phyloP scores from a whole-genome alignment of 2,329 filamentous ascomycete species.

The Fusarium acutatum region DNA sequence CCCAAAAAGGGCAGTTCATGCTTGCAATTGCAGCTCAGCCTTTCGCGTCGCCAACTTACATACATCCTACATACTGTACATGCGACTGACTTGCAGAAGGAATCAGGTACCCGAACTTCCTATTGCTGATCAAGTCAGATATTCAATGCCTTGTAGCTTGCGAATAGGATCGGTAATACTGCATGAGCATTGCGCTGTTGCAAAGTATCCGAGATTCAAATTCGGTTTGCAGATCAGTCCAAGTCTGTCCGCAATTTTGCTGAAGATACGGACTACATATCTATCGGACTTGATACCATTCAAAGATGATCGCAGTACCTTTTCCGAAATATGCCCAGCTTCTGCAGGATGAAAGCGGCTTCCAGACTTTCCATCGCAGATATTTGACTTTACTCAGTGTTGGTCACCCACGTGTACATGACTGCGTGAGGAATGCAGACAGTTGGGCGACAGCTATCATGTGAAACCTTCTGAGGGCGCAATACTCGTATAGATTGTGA shows the following conservation, averaged over 20 bases:
- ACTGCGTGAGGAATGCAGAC: conserved; percentile 23
- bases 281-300: not conserved
- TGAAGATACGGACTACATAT: not conserved
- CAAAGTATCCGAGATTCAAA: conserved; percentile 13
- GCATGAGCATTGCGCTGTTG: conserved; percentile 5
- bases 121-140: not conserved
- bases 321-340: not conserved
- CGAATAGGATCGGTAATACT: not conserved
- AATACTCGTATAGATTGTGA: not conserved
- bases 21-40: conserved; percentile 15
- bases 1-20: conserved; percentile 27
- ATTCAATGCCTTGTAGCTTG: conserved; percentile 25
- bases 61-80: not conserved
- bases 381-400: conserved; percentile 31
- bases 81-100: not conserved
- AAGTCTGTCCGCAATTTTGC: not conserved
- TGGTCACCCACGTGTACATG: conserved; percentile 25
- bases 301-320: not conserved
- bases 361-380: conserved; percentile 31
- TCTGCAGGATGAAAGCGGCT: conserved; percentile 11
- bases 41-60: conserved; percentile 11
- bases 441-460: conserved; percentile 15
- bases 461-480: conserved; percentile 17
- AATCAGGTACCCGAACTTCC: conserved; percentile 14
- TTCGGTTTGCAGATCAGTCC: conserved; percentile 28